Evolutionary conservation across 179 eudicot species (phyloP).

Genomic region (Gypsophila paniculata): DNA sequence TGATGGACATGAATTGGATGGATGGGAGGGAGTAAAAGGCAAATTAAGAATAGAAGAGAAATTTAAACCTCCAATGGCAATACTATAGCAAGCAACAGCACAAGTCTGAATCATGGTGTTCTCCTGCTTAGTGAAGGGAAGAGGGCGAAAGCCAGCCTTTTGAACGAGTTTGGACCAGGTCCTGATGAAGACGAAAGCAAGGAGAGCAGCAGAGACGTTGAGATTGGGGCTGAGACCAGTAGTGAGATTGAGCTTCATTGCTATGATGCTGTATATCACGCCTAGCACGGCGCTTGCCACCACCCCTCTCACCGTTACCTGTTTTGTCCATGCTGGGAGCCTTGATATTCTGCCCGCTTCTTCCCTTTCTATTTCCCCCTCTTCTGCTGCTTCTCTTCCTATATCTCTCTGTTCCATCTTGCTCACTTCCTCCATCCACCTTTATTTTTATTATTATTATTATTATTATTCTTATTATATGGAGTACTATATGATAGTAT

Average conservation of each 20-base stretch:
- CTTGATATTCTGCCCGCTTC: constrained; percentile 26
- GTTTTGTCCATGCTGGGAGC: constrained; percentile 61
- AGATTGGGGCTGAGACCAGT: constrained; percentile 64
- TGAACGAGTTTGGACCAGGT: constrained; percentile 47
- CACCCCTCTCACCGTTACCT: constrained; percentile 67
- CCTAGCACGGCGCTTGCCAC: constrained; percentile 62
- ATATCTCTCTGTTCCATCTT: neutral
- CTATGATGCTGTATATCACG: constrained; percentile 46
- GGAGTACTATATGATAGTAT: too few species aligned
- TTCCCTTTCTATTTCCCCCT: neutral
- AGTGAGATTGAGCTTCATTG: constrained; percentile 73
- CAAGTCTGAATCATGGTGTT: constrained; percentile 85
- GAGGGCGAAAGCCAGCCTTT: constrained; percentile 40
- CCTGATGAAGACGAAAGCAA: constrained; percentile 58
- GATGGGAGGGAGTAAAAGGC: neutral
- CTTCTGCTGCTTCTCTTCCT: neutral
- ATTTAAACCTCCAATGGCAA: constrained; percentile 72
- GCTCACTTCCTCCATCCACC: constrained; percentile 7
- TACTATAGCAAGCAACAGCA: constrained; percentile 77
- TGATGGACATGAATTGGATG: neutral
- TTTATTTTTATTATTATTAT: too few species aligned
- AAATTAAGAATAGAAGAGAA: neutral
- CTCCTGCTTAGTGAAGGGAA: constrained; percentile 77
- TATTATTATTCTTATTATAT: too few species aligned
- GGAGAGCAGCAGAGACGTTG: constrained; percentile 77